These are phyloP conservation scores for Ilex asprella DNA, from an alignment of 257 asterid genomes.

Conservation along the genomic window DNA sequence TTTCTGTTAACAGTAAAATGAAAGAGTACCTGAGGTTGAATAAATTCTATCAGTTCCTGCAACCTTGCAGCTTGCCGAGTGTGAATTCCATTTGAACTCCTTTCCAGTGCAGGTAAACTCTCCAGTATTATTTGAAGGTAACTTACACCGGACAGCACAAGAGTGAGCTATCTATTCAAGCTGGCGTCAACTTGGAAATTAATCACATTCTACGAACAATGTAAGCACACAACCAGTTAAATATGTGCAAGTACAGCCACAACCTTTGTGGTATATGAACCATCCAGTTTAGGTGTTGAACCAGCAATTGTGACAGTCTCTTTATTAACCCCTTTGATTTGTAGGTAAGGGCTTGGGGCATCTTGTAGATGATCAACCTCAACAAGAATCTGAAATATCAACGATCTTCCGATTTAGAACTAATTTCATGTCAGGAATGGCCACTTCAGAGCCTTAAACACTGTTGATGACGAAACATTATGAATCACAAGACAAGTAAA, in stretches of 20 bases:
- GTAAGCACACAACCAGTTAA: background rate
- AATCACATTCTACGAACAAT: background rate
- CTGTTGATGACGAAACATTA: too few relatives aligned
- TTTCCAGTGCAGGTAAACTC: slow-evolving; percentile 52
- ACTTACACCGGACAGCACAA: slow-evolving; percentile 42
- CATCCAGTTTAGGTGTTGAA: slow-evolving; percentile 74
- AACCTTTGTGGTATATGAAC: slow-evolving; percentile 96
- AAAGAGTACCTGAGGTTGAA: slow-evolving; percentile 67
- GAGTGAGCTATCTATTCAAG: slow-evolving; percentile 12
- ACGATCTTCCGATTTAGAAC: too few relatives aligned
- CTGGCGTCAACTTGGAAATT: background rate
- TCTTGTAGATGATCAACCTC: slow-evolving; percentile 98
- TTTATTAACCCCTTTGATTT: slow-evolving; percentile 85
- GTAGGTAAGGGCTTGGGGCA: slow-evolving; percentile 77
- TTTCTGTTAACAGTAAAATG: background rate
- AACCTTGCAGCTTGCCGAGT: slow-evolving; percentile 83
- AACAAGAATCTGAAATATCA: slow-evolving; percentile 55
- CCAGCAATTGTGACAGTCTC: slow-evolving; percentile 86
- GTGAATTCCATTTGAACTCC: slow-evolving; percentile 76
- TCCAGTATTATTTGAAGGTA: slow-evolving; percentile 83
- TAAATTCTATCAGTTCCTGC: slow-evolving; percentile 83
- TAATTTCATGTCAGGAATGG: background rate
- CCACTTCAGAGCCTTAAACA: too few relatives aligned
- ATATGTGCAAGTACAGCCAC: slow-evolving; percentile 7
- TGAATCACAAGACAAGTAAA: too few relatives aligned